Evolutionary conservation across 345 rosid species (phyloP).

Genomic region (Eucalyptus paniculata): DNA sequence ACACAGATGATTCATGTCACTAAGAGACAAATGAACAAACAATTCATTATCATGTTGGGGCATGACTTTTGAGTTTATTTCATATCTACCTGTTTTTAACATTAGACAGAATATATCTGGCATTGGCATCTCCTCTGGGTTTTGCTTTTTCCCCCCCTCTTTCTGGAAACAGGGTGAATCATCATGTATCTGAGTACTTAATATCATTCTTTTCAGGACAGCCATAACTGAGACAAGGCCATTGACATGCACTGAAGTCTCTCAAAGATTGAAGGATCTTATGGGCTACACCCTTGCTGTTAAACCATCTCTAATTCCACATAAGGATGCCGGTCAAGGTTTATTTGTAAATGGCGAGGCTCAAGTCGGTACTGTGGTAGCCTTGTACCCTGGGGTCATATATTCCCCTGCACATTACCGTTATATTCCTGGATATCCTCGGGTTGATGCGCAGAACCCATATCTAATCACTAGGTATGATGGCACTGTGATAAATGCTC

Average conservation of each 20-base stretch:
- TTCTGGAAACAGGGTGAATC: not conserved
- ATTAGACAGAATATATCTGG: not conserved
- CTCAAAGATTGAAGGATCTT: conserved; percentile 43
- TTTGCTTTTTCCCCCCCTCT: not conserved
- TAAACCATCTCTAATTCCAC: conserved; percentile 60
- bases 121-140: not conserved
- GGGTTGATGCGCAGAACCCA: conserved; percentile 51
- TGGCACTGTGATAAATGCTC: conserved; percentile 65
- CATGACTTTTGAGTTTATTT: not conserved
- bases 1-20: not conserved
- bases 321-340: conserved; percentile 66
- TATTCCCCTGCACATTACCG: conserved; percentile 67
- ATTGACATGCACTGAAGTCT: conserved; percentile 37
- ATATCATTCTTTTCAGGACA: conserved; percentile 61
- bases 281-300: conserved; percentile 53
- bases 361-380: conserved; percentile 65
- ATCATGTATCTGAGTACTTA: conserved; percentile 14
- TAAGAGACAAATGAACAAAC: not conserved
- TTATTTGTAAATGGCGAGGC: conserved; percentile 77
- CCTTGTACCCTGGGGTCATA: conserved; percentile 78
- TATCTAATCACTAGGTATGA: conserved; percentile 84
- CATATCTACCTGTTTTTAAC: not conserved
- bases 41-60: not conserved
- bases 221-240: conserved; percentile 59
- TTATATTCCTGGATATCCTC: conserved; percentile 73